Percentiles rank a stretch among this genome's conserved stretches.
Evolutionary conservation across 306 rosid species (phyloP).

Genomic region (Lablab purpureus): DNA sequence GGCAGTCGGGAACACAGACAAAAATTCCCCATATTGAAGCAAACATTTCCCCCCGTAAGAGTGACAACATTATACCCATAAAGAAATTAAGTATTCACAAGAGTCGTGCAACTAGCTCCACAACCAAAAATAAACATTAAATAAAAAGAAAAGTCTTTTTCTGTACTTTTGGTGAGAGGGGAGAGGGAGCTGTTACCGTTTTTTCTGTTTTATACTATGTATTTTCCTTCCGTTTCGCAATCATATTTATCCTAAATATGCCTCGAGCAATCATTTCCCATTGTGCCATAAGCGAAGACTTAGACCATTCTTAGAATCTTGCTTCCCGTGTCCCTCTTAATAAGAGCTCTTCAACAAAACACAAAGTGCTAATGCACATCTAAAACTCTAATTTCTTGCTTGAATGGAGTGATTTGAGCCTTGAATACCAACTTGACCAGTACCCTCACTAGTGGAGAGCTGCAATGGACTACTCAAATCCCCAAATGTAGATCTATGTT

Average conservation of each 20-base stretch:
- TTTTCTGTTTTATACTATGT: slow-evolving; percentile 43
- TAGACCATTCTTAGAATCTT: slow-evolving; percentile 47
- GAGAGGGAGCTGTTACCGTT: slow-evolving; percentile 8
- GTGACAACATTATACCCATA: slow-evolving; percentile 47
- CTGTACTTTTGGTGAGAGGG: slow-evolving; percentile 21
- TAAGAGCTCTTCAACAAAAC: slow-evolving; percentile 32
- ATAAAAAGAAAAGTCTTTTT: neutral
- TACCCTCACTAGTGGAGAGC: slow-evolving; percentile 49
- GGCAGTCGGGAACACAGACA: slow-evolving; percentile 54
- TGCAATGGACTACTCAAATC: slow-evolving; percentile 48
- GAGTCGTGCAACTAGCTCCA: slow-evolving; percentile 53
- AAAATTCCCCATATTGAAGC: slow-evolving; percentile 54
- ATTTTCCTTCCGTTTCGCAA: slow-evolving; percentile 43
- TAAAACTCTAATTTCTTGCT: slow-evolving; percentile 62
- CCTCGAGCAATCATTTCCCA: slow-evolving; percentile 46
- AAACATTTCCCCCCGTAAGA: slow-evolving; percentile 54
- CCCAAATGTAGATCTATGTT: slow-evolving; percentile 43
- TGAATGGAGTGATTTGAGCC: slow-evolving; percentile 57
- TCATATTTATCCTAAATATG: slow-evolving; percentile 48
- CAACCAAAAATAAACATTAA: slow-evolving; percentile 26
- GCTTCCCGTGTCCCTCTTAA: slow-evolving; percentile 39
- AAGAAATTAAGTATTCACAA: slow-evolving; percentile 46
- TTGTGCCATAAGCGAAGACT: slow-evolving; percentile 46
- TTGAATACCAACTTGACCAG: slow-evolving; percentile 51
- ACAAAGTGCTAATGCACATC: slow-evolving; percentile 45